These are phyloP conservation scores for Salvia sclarea DNA, from an alignment of 305 asterid species.

Conservation along the genomic window DNA sequence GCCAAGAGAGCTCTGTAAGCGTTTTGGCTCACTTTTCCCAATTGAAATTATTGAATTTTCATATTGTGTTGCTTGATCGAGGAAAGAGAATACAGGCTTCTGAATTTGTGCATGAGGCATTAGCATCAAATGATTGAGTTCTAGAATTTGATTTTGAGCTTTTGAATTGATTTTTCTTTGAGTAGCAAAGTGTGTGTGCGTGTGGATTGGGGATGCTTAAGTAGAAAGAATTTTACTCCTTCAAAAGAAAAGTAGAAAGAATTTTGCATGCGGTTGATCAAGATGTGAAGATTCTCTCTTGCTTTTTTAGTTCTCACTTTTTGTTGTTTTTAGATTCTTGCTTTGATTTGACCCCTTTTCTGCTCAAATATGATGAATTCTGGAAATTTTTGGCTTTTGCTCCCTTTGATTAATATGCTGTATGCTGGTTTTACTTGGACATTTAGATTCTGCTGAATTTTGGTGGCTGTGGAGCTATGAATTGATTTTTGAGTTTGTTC, in stretches of 20 bases:
- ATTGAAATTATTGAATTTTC: neutral
- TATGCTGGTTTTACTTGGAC: neutral
- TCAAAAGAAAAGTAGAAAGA: neutral
- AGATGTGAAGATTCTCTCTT: constrained; percentile 5
- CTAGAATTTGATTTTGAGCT: neutral
- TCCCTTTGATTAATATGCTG: neutral
- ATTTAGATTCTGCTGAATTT: neutral
- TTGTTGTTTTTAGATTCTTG: neutral
- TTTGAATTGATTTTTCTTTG: neutral
- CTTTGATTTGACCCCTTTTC: neutral
- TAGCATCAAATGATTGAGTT: neutral
- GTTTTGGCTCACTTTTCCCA: neutral
- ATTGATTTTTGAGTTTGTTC: constrained; percentile 1
- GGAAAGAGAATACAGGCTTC: neutral
- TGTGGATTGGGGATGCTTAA: neutral
- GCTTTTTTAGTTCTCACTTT: neutral
- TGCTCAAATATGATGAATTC: neutral
- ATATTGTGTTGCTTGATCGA: neutral
- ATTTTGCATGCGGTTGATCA: constrained; percentile 12
- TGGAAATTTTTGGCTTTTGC: neutral
- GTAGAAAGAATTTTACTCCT: neutral
- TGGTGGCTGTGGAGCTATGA: neutral
- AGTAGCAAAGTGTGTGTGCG: neutral
- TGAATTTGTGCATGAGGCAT: constrained; percentile 21
- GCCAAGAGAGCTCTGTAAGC: constrained; percentile 35